Evolutionary conservation across 148 eudicot genomes (phyloP), one percentile per base, ranked within the genome.

Genomic region (Vaccinium macrocarpon): DNA sequence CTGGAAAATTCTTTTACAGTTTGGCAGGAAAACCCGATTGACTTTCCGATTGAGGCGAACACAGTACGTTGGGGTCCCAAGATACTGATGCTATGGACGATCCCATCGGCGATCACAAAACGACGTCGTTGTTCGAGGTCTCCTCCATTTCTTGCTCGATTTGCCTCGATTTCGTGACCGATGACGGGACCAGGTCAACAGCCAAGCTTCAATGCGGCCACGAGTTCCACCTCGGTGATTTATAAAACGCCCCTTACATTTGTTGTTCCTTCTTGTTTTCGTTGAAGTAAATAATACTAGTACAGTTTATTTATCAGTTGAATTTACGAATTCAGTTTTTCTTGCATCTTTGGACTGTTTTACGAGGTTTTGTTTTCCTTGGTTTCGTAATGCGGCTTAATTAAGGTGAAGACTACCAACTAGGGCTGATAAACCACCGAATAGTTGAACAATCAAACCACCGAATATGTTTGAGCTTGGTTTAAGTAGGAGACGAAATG

Each of bases 181-280:
- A 53, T 85, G 85, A 73, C 73, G 89, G 86, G 64, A 84, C 75
- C 25, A 88, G 94, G 90, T 88, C 91, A 14, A 79, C 51, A 38
- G 95, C 94, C 61, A 91, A 86, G 85, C 87, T 91, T 5, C 91
- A 89, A 86, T 93, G 95, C 78, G 94, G 91, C 74, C 94, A 90
- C 82, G 87, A 89, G 72, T 93, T 93, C 82, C 96, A 93, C 88
- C 85, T 93, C 78, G 96, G 96, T 93, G 87, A 83, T 84, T 64
- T 25, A 12, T 19, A 25, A 81, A 74, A 18, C 46, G 38, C 84
- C 35, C 78, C 79, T 87, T 3, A 55, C 59, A 18, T 68, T 81
- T 79, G 12, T 48, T 81, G n/a, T 80, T 42, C 52, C 23, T 59
- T 80, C 50, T 80, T 80, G 49, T 18, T 56, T 68, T 57, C 70